Evolutionary conservation across 2,329 filamentous ascomycete genomes (phyloP).

Genomic region (Aspergillus viridinutans): DNA sequence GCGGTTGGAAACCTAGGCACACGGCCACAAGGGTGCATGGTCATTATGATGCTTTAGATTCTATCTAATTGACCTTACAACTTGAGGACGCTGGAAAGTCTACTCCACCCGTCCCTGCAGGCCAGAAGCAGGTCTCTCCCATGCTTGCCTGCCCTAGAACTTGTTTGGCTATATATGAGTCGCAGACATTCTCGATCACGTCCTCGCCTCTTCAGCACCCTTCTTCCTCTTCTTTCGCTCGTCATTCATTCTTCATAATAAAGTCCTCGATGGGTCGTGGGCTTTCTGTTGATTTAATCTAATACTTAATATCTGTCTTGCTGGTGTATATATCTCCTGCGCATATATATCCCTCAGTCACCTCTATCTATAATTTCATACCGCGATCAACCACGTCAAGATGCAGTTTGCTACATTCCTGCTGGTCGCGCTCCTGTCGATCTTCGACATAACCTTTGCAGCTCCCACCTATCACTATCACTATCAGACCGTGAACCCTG

Average conservation of each 20-base stretch:
- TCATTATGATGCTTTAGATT: neutral
- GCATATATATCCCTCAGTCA: neutral
- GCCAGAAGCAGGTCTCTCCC: neutral
- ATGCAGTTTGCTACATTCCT: conserved; percentile 29
- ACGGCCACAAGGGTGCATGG: neutral
- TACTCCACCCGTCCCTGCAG: neutral
- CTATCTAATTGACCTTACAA: neutral
- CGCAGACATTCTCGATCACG: neutral
- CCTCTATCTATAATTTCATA: neutral
- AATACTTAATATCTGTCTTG: neutral
- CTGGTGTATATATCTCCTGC: neutral
- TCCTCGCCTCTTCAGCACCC: neutral
- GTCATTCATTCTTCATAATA: neutral
- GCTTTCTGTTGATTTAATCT: neutral
- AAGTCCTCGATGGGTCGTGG: neutral
- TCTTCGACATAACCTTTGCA: conserved; percentile 18
- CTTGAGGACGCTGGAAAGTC: neutral
- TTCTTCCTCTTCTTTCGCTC: neutral
- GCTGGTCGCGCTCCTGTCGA: conserved; percentile 21
- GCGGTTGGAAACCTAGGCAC: neutral
- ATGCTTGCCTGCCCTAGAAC: neutral
- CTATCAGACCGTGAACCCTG: conserved; percentile 7
- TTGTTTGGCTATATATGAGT: neutral
- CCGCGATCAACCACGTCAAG: conserved; percentile 5
- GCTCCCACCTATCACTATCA: conserved; percentile 5